Evolutionary conservation across 2,329 filamentous ascomycete species (phyloP), one percentile per base, ranked within the genome.

Genomic region (Falciphora oryzae): DNA sequence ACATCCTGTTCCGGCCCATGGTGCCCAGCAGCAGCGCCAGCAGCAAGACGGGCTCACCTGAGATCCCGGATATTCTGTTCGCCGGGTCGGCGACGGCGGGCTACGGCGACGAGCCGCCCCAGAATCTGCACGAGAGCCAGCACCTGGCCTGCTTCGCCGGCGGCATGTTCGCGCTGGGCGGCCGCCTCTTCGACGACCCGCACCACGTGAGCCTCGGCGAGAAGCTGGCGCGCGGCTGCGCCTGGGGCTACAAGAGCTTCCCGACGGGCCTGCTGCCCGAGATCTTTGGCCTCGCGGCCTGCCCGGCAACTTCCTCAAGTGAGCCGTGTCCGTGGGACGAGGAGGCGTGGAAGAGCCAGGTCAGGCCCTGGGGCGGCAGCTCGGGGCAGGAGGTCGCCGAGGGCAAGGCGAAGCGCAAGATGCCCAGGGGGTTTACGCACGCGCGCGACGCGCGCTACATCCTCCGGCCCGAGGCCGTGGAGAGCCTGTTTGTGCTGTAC

Each of bases 401-500:
- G 18, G 44, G 44, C 44, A 53, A 59, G 35, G 64, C 27, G 5
- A 31, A 71, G n/a, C 66, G 73, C 44, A 67, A 66, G 3, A 65
- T 72, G 18, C 69, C 68, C 28, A 67, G 68, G 38, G 74, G 74
- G 0, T 72, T 76, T 32, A 67, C 67, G 2, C 65, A 68, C 18
- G 69, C 71, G 1, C 66, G 68, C 6, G 74, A 76, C 57, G 35
- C 71, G 13, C 67, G 78, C 59, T 88, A 87, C 67, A 81, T 70
- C 28, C 61, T 92, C 71, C 81, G 90, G 25, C 90, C 90, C 0
- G 90, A 93, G 75, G 91, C 90, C 0, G 83, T 92, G 32, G 89
- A 93, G 73, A 89, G 83, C 59, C 77, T 93, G 61, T 89, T 92
- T 72, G 89, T 92, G 73, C 89, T 93, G 85, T 93, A 89, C 83